A percentile compares a stretch with the other conserved stretches of the same genome.
These are phyloP conservation scores for Cercis canadensis DNA, from an alignment of 306 rosid species.

Conservation along the genomic window DNA sequence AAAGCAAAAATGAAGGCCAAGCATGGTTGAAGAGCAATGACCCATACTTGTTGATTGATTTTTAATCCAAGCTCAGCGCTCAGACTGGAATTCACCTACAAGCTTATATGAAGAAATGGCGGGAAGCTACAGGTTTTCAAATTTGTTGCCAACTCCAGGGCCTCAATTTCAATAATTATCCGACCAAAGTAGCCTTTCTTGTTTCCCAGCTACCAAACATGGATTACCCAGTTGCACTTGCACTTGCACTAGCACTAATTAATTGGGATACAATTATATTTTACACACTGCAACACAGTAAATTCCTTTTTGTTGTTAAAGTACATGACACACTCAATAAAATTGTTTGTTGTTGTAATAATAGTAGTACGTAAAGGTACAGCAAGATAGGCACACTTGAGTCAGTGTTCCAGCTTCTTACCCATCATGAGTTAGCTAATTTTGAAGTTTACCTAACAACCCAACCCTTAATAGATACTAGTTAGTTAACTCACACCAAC, in stretches of 20 bases:
- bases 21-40: too few relatives aligned
- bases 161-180: slow-evolving; percentile 25
- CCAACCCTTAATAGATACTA: too few relatives aligned
- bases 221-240: not conserved
- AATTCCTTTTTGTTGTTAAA: slow-evolving; percentile 25
- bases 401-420: not conserved
- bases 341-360: not conserved
- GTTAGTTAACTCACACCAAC: too few relatives aligned
- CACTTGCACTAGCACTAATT: not conserved
- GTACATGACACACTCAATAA: slow-evolving; percentile 9
- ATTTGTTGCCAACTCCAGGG: not conserved
- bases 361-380: not conserved
- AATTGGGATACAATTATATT: not conserved
- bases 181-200: slow-evolving; percentile 1
- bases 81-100: not conserved
- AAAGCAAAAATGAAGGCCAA: too few relatives aligned
- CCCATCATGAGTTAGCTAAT: not conserved
- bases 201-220: slow-evolving; percentile 40
- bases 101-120: not conserved
- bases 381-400: not conserved
- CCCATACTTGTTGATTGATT: too few relatives aligned
- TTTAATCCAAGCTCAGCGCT: too few relatives aligned
- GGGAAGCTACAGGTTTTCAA: slow-evolving; percentile 19
- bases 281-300: slow-evolving; percentile 7
- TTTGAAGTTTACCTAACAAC: too few relatives aligned